Conservation (phyloP, 345 rosid species). For the Aquilaria yunnanensis region DNA sequence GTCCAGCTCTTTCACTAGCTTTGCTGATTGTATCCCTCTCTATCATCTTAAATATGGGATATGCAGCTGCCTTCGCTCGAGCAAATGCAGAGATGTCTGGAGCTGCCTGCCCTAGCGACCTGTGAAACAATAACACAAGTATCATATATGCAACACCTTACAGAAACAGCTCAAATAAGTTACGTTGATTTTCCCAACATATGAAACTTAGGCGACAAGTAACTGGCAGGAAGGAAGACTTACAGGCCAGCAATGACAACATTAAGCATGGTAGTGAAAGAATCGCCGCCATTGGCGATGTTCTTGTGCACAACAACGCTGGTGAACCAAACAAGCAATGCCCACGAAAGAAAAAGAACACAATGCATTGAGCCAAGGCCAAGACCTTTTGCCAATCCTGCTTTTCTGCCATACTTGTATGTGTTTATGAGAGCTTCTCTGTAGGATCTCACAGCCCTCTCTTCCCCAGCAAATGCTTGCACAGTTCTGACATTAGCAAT, state of each 20-base stretch:
- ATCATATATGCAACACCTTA: not conserved
- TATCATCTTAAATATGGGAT: constrained; percentile 90
- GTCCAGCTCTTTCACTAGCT: constrained; percentile 46
- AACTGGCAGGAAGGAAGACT: constrained; percentile 16
- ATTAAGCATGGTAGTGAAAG: constrained; percentile 98
- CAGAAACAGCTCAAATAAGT: not conserved
- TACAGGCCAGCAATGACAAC: constrained; percentile 95
- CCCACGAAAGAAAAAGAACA: constrained; percentile 86
- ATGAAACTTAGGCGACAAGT: too few species aligned
- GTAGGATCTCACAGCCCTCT: constrained; percentile 68
- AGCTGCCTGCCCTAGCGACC: constrained; percentile 93
- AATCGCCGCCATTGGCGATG: constrained; percentile 79
- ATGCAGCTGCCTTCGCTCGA: constrained; percentile 83
- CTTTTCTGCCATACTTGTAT: constrained; percentile 66
- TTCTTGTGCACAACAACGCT: constrained; percentile 77
- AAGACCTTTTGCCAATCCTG: constrained; percentile 87
- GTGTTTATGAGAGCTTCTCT: constrained; percentile 65
- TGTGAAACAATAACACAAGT: constrained; percentile 17
- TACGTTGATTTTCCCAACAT: not conserved
- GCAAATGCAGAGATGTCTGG: constrained; percentile 81
- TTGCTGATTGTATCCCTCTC: constrained; percentile 64
- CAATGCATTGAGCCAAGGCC: constrained; percentile 87
- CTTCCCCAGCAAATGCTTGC: constrained; percentile 96
- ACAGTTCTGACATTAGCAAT: constrained; percentile 96
- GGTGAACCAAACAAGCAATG: constrained; percentile 92